These are phyloP conservation scores for Aspergillus leporis DNA, from an alignment of 495 filamentous ascomycete species.

Conservation along the genomic window DNA sequence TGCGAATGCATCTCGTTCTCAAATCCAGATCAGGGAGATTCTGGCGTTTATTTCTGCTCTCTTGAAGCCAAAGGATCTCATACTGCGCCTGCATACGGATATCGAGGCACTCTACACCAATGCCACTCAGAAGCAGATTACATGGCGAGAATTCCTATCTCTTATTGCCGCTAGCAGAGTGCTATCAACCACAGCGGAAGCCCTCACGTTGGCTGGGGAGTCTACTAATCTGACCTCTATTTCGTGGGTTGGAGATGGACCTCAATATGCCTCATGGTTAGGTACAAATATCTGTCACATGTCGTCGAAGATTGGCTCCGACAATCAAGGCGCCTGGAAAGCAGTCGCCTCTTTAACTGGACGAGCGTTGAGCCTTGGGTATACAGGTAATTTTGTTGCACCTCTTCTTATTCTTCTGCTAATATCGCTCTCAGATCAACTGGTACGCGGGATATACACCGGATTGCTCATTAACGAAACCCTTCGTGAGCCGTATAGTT, in stretches of 20 bases:
- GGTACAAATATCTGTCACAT: conserved; percentile 64
- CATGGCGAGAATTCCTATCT: conserved; percentile 67
- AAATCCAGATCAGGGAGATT: conserved; percentile 34
- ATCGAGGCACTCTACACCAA: conserved; percentile 35
- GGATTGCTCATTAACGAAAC: conserved; percentile 41
- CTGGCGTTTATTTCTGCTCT: conserved; percentile 53
- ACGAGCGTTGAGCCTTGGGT: conserved; percentile 70
- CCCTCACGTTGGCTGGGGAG: conserved; percentile 54
- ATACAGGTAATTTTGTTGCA: conserved; percentile 57
- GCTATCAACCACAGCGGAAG: conserved; percentile 72
- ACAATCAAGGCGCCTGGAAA: conserved; percentile 51
- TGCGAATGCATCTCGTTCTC: conserved; percentile 30
- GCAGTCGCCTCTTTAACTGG: conserved; percentile 60
- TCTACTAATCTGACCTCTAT: conserved; percentile 24
- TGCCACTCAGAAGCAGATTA: conserved; percentile 40
- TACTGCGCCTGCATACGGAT: conserved; percentile 55
- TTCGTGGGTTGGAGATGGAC: conserved; percentile 68
- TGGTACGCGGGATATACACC: conserved; percentile 52
- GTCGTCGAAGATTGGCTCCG: conserved; percentile 32
- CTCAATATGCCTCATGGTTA: conserved; percentile 71
- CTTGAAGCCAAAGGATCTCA: conserved; percentile 54
- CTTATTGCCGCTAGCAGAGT: conserved; percentile 73
- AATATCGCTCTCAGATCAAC: conserved; percentile 48
- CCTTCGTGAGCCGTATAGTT: conserved; percentile 31
- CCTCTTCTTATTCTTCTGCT: conserved; percentile 14